Conservation (phyloP, 495 filamentous ascomycete genomes). For the Neurospora sp. region DNA sequence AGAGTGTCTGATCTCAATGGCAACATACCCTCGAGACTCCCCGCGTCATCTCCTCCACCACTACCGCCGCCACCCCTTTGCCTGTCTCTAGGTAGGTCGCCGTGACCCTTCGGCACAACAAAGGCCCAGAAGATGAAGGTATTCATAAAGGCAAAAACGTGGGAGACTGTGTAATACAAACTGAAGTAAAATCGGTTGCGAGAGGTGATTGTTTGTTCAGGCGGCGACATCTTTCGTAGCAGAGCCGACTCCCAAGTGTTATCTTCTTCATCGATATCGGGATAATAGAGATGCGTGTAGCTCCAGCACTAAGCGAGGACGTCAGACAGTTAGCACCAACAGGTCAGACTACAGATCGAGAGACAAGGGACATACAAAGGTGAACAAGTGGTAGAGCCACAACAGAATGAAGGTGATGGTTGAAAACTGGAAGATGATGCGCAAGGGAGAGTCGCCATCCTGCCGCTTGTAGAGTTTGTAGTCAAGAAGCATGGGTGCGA, state of each 20-base stretch:
- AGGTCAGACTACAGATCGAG: background rate
- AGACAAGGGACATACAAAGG: slow-evolving; percentile 23
- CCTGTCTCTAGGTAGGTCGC: slow-evolving; percentile 12
- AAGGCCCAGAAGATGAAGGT: slow-evolving; percentile 38
- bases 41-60: background rate
- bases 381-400: slow-evolving; percentile 34
- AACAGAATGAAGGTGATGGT: slow-evolving; percentile 32
- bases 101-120: slow-evolving; percentile 29
- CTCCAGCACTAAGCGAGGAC: slow-evolving; percentile 29
- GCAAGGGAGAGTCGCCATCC: slow-evolving; percentile 23
- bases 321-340: background rate
- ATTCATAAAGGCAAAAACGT: slow-evolving; percentile 36
- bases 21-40: background rate
- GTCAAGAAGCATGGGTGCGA: slow-evolving; percentile 27
- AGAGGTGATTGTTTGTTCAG: slow-evolving; percentile 19
- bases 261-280: slow-evolving; percentile 23
- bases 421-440: slow-evolving; percentile 39
- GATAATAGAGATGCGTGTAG: slow-evolving; percentile 38
- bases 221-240: slow-evolving; percentile 29
- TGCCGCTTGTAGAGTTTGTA: slow-evolving; percentile 27
- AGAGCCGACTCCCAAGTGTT: slow-evolving; percentile 14
- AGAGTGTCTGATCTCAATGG: background rate
- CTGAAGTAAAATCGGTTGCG: slow-evolving; percentile 35
- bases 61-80: background rate
- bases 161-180: slow-evolving; percentile 37